These are phyloP conservation scores for Blastomyces silverae DNA, from an alignment of 2,329 filamentous ascomycete species.

Conservation along the genomic window DNA sequence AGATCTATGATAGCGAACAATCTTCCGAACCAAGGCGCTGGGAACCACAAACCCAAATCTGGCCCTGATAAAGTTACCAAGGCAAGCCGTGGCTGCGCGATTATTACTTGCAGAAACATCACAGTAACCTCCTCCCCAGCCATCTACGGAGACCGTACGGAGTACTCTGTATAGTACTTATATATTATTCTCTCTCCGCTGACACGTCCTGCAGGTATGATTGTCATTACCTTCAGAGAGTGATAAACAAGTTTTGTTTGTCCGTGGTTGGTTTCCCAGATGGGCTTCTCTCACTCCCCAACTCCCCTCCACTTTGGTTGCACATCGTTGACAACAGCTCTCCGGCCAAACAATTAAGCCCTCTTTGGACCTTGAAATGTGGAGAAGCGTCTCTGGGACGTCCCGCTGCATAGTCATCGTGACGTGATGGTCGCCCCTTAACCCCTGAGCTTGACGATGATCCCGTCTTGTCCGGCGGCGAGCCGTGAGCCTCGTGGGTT, in stretches of 20 bases:
- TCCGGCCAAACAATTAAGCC: too few relatives aligned
- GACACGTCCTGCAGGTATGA: background rate
- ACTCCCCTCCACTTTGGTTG: too few relatives aligned
- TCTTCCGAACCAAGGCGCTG: background rate
- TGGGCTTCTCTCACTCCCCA: background rate
- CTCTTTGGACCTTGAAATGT: too few relatives aligned
- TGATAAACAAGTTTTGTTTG: background rate
- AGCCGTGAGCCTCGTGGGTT: background rate
- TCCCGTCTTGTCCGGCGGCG: background rate
- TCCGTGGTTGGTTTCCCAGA: background rate
- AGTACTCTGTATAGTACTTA: background rate
- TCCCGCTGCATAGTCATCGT: background rate
- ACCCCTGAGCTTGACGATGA: background rate
- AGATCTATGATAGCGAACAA: background rate
- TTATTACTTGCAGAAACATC: background rate
- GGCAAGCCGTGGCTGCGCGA: too few relatives aligned
- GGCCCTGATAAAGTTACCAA: too few relatives aligned
- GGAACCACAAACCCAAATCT: background rate
- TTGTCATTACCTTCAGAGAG: background rate
- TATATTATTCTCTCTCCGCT: background rate
- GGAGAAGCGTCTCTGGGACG: too few relatives aligned
- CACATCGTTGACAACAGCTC: too few relatives aligned
- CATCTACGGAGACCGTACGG: too few relatives aligned
- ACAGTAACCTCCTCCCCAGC: too few relatives aligned
- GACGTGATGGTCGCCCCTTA: background rate